A percentile compares a stretch with the other conserved stretches of the same genome.
Evolutionary conservation across 495 filamentous ascomycete genomes (phyloP).

Genomic region (Evernia prunastri): DNA sequence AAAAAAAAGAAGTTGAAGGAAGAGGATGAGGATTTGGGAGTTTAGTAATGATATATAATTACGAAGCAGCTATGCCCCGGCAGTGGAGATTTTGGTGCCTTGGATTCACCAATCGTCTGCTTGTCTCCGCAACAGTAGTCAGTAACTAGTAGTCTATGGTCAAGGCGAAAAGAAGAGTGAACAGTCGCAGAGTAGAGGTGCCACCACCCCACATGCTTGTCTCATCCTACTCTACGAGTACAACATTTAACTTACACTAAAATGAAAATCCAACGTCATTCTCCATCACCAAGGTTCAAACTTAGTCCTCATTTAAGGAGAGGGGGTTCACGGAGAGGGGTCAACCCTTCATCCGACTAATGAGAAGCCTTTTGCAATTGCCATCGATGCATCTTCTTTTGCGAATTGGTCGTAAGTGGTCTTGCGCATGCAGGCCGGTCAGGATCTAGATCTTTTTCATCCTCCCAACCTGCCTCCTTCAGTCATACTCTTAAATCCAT

Average conservation of each 20-base stretch:
- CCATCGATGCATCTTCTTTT: background rate
- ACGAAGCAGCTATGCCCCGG: background rate
- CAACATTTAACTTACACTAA: no score
- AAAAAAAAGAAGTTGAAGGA: background rate
- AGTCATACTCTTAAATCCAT: background rate
- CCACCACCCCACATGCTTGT: no score
- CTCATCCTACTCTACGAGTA: no score
- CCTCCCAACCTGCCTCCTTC: background rate
- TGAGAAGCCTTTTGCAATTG: background rate
- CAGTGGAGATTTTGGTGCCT: no score
- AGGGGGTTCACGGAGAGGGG: background rate
- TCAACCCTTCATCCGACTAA: constrained; percentile 10
- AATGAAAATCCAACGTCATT: constrained; percentile 1
- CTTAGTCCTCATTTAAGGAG: background rate
- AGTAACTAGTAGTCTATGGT: no score
- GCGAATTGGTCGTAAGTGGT: background rate
- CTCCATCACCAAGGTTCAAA: background rate
- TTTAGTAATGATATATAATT: no score
- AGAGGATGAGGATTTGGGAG: background rate
- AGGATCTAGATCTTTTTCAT: constrained; percentile 7
- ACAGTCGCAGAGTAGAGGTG: no score
- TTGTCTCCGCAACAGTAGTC: no score
- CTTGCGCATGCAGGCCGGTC: background rate
- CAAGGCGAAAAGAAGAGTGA: no score
- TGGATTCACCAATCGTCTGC: no score